A percentile compares a stretch with the other conserved stretches of the same genome.
Conservation (phyloP, 768 basidiomycete genomes). For the Tubosaeta brunneosetosa region DNA sequence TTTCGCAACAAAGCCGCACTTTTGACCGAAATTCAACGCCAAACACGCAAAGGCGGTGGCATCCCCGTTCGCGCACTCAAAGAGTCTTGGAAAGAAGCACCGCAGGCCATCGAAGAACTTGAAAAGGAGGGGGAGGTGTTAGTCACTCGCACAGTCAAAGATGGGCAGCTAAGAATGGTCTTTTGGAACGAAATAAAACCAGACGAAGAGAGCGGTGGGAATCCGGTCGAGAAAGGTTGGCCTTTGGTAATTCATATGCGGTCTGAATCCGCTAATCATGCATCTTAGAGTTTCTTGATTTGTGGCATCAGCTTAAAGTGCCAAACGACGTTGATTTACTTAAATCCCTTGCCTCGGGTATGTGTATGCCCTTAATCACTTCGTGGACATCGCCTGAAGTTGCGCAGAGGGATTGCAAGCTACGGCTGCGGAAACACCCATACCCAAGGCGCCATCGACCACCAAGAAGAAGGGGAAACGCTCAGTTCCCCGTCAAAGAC, state of each 20-base stretch:
- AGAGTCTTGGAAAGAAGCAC: constrained; percentile 89
- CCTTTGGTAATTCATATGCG: neutral
- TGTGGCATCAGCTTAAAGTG: constrained; percentile 83
- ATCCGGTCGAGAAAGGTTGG: constrained; percentile 76
- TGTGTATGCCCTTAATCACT: constrained; percentile 8
- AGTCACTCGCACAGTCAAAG: constrained; percentile 81
- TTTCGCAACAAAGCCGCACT: constrained; percentile 82
- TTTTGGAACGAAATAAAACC: constrained; percentile 90
- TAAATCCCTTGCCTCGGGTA: constrained; percentile 71
- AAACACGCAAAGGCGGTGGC: constrained; percentile 79
- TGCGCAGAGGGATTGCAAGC: constrained; percentile 72
- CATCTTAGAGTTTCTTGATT: constrained; percentile 70
- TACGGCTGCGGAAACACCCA: constrained; percentile 59
- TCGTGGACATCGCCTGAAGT: neutral
- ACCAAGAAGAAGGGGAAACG: constrained; percentile 84
- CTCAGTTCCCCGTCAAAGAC: constrained; percentile 65
- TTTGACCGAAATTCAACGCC: constrained; percentile 79
- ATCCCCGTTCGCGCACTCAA: constrained; percentile 80
- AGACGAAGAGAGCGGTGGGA: constrained; percentile 64
- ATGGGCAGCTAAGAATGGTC: constrained; percentile 77
- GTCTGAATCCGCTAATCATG: constrained; percentile 4
- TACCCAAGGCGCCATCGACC: constrained; percentile 48
- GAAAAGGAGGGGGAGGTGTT: constrained; percentile 85
- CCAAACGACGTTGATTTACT: constrained; percentile 83
- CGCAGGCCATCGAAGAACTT: constrained; percentile 80